These are phyloP conservation scores for Lizonia empirigonia DNA, from an alignment of 2,329 filamentous ascomycete species.

Conservation along the genomic window DNA sequence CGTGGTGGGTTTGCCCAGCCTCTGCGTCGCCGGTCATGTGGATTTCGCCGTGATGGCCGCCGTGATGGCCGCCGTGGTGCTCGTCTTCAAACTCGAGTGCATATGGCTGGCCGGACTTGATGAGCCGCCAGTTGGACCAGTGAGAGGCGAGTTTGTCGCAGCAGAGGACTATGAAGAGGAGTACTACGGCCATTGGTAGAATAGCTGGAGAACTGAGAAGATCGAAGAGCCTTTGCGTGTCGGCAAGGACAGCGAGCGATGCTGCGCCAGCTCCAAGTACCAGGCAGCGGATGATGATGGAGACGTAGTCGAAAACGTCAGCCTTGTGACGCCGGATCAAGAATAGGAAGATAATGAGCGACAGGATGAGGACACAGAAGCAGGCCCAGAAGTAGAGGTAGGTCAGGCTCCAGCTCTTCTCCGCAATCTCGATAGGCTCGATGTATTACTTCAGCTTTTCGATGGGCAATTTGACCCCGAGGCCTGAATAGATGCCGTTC, in stretches of 20 bases:
- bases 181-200: constrained; percentile 43
- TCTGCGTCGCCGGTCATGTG: constrained; percentile 12
- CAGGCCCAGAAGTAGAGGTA: constrained; percentile 49
- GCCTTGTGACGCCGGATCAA: constrained; percentile 49
- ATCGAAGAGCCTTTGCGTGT: constrained; percentile 25
- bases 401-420: constrained; percentile 38
- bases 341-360: constrained; percentile 47
- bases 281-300: constrained; percentile 39
- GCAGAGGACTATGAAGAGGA: constrained; percentile 43
- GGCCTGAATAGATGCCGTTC: constrained; percentile 41
- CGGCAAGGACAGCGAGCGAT: constrained; percentile 39
- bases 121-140: constrained; percentile 39
- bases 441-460: constrained; percentile 32
- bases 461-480: constrained; percentile 43
- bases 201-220: constrained; percentile 42
- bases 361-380: constrained; percentile 45
- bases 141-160: constrained; percentile 40
- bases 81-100: constrained; percentile 37
- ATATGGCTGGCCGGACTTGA: constrained; percentile 39
- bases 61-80: constrained; percentile 31
- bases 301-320: constrained; percentile 50
- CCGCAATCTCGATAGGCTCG: constrained; percentile 33
- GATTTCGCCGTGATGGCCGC: constrained; percentile 20
- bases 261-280: constrained; percentile 34
- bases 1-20: constrained; percentile 1